Evolutionary conservation across 208 protist species (phyloP).

Genomic region (Leishmania braziliensis): DNA sequence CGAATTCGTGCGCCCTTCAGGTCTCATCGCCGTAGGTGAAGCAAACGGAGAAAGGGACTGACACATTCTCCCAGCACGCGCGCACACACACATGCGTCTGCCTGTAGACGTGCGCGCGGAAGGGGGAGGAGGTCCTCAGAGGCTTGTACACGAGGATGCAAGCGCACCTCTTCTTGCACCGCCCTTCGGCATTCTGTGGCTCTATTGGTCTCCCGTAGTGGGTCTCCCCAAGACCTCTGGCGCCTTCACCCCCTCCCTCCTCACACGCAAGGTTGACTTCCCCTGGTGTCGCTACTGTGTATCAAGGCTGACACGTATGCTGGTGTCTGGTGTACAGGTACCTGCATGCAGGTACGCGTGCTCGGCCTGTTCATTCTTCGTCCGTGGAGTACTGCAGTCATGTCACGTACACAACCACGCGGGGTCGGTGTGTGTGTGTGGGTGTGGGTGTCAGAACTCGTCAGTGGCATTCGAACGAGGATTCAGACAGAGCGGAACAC

Average conservation of each 20-base stretch:
- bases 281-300: not conserved
- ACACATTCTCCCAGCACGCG: not conserved
- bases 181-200: not conserved
- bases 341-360: not conserved
- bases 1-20: not conserved
- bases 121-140: not conserved
- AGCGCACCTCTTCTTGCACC: not conserved
- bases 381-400: no score
- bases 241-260: not conserved
- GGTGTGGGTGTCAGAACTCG: not conserved
- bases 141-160: not conserved
- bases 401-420: no score
- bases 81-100: not conserved
- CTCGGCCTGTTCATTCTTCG: no score
- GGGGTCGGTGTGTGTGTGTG: not conserved
- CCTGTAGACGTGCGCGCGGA: not conserved
- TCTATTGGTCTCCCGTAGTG: not conserved
- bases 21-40: conserved; percentile 6
- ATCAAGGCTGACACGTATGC: not conserved
- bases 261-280: not conserved
- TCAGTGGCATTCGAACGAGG: no score
- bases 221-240: not conserved
- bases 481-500: no score
- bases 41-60: not conserved
- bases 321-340: not conserved